Base-by-base conservation (phyloP, 2,329 filamentous ascomycete genomes). In the Paraconiothyrium sp. region DNA sequence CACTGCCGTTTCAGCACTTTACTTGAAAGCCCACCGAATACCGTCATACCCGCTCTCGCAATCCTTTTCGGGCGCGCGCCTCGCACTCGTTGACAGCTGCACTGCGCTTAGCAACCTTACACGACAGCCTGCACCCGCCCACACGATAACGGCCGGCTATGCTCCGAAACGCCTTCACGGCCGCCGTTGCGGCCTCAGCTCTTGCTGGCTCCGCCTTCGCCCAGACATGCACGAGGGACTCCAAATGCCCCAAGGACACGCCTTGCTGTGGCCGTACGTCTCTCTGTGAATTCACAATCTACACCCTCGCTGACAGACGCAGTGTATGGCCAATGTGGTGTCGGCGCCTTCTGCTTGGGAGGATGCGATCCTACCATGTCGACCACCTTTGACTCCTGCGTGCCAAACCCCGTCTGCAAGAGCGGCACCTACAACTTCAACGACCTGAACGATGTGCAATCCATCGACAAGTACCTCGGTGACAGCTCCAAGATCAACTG, bases 321-420 rank as follows among this genome's bases (percentile, higher is more conserved):
- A 97, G 93, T 95, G 80, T 98, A 97, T 80, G 92, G 92, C 72
- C 85, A 94, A 79, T 98, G 95, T 75, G 95, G 94, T 82, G 89
- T 93, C 59, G 95, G 95, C 73, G 95, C 94, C 59, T 98, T 92
- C 86, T 99, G 95, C 76, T 88, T 99, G 22, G 95, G 95, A 72
- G 95, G 95, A 66, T 99, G 95, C 83, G 94, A 98, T 77, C 92
- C 93, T 35, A 87, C 89, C 75, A 90, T 90, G 81, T 98, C 94
- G 51, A 91, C 89, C 83, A 87, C 87, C 13, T 85, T 97, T 70
- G 89, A 96, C 68, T 89, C 94, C 2, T 99, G 95, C 80, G 89
- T 92, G 8, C 92, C 95, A 16, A 90, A 86, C 60, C 94, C 95
- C 6, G 86, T 92, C 34, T 99, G 95, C 84, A 76, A 92, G 83